phyloP scores from a whole-genome alignment of 106 monocot genomes.

The Amphibolis antarctica region DNA sequence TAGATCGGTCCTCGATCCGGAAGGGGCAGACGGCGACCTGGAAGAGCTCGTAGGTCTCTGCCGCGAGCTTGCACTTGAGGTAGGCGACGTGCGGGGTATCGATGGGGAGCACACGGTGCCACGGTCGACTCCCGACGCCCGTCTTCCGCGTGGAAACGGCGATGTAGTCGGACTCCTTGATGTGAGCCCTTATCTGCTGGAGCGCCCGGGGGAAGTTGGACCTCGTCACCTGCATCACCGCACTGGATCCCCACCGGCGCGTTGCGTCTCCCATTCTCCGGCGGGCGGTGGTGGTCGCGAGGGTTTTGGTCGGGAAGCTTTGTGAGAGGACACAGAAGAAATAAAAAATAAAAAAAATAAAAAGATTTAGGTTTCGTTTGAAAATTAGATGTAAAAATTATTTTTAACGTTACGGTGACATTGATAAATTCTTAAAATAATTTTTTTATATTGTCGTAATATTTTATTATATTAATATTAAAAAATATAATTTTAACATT shows the following conservation, averaged over 20 bases:
- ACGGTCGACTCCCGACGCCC: constrained; percentile 17
- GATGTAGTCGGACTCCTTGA: constrained; percentile 58
- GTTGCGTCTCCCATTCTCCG: neutral
- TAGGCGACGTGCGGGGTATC: constrained; percentile 73
- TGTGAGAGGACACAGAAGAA: no score
- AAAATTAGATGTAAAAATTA: no score
- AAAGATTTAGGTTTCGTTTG: no score
- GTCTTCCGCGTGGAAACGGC: constrained; percentile 61
- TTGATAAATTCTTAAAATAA: no score
- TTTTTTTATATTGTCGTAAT: no score
- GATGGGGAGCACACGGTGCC: constrained; percentile 50
- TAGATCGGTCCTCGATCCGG: constrained; percentile 30
- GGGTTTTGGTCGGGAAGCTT: no score
- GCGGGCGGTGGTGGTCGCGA: neutral
- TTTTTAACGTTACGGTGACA: no score
- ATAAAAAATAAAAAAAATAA: no score
- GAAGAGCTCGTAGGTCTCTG: constrained; percentile 67
- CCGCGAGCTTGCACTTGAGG: constrained; percentile 74
- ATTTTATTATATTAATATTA: no score
- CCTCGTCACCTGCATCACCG: constrained; percentile 50
- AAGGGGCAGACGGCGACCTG: constrained; percentile 90
- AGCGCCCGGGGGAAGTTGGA: constrained; percentile 56
- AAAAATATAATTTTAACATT: no score
- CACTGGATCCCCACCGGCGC: neutral
- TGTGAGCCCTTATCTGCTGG: constrained; percentile 31